Conservation (phyloP, 495 filamentous ascomycete species). For the Xylaria acuta region DNA sequence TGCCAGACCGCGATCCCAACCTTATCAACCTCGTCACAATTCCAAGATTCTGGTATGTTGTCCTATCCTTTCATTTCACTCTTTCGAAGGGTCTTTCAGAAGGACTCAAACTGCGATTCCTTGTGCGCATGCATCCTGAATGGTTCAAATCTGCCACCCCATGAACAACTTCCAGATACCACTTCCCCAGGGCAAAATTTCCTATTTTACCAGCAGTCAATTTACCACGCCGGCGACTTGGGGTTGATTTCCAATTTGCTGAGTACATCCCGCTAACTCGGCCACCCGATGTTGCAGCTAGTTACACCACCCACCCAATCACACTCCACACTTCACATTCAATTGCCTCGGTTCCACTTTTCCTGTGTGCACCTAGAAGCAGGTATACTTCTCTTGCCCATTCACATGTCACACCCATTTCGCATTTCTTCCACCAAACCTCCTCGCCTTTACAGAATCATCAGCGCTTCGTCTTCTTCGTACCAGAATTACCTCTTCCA, state of each 20-base stretch:
- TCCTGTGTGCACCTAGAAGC: neutral
- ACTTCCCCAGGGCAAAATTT: neutral
- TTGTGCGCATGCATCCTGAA: neutral
- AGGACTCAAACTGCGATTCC: neutral
- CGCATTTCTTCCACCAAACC: neutral
- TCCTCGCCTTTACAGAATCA: neutral
- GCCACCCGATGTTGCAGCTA: neutral
- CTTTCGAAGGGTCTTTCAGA: neutral
- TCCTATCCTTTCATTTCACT: neutral
- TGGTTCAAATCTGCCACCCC: neutral
- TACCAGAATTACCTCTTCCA: neutral
- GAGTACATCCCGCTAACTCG: neutral
- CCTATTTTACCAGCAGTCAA: neutral
- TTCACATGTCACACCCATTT: neutral
- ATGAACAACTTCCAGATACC: no score
- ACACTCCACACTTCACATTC: neutral
- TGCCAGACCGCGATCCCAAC: neutral
- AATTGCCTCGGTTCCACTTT: conserved; percentile 1
- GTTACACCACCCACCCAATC: neutral
- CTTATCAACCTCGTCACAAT: neutral
- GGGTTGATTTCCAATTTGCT: neutral
- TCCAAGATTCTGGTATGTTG: neutral
- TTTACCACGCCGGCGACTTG: neutral
- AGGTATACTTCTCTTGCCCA: conserved; percentile 7
- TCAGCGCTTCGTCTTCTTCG: neutral